Conservation (phyloP, 805 yeast genomes). For the Starmera quercuum region DNA sequence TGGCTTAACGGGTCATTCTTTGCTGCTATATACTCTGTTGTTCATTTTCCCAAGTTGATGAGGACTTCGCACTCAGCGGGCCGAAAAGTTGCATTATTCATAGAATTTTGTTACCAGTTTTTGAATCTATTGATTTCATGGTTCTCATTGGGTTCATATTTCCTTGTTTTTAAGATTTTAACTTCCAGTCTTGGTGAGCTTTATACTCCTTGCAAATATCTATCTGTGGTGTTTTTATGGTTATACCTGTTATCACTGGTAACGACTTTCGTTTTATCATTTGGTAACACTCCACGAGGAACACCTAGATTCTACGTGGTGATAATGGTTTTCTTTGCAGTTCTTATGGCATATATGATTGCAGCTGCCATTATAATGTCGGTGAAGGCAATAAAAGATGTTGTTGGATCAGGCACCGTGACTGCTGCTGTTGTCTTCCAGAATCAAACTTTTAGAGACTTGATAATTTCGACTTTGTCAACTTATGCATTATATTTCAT, state of each 20-base stretch:
- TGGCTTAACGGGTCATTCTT: constrained; percentile 97
- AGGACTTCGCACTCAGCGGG: constrained; percentile 60
- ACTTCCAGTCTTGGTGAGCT: constrained; percentile 69
- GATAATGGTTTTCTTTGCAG: constrained; percentile 74
- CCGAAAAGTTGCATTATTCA: constrained; percentile 62
- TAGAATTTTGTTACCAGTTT: constrained; percentile 77
- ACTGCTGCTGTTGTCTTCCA: constrained; percentile 44
- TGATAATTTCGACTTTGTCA: constrained; percentile 77
- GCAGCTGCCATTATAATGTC: constrained; percentile 83
- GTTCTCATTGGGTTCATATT: constrained; percentile 89
- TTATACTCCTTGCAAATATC: constrained; percentile 66
- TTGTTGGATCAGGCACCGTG: constrained; percentile 25
- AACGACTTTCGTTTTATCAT: constrained; percentile 79
- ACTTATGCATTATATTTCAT: constrained; percentile 77
- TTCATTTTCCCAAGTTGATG: constrained; percentile 75
- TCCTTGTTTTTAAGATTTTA: constrained; percentile 81
- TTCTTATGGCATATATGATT: constrained; percentile 81
- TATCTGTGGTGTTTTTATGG: constrained; percentile 80
- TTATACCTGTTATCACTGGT: constrained; percentile 73
- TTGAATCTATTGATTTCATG: constrained; percentile 75
- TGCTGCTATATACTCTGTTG: constrained; percentile 83
- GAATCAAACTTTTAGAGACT: constrained; percentile 72
- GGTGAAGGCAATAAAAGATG: constrained; percentile 55
- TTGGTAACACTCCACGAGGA: constrained; percentile 93
- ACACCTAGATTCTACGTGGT: constrained; percentile 70